These are phyloP conservation scores for Botryosphaeria dothidea DNA, from an alignment of 2,329 filamentous ascomycete species.

Conservation along the genomic window DNA sequence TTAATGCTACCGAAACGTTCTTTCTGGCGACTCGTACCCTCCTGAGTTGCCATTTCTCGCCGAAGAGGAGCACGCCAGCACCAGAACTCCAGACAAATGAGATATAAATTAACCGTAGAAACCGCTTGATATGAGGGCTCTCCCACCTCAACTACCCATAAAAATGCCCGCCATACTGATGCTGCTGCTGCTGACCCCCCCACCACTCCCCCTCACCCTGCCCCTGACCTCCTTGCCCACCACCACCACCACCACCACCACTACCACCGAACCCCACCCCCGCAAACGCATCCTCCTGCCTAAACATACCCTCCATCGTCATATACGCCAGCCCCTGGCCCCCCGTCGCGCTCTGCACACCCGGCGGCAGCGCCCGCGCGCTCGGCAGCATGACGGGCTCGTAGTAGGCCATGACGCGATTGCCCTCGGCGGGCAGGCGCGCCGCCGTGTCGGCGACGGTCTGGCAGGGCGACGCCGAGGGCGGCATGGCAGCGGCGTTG, in stretches of 20 bases:
- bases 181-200: background rate
- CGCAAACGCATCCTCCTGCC: background rate
- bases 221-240: background rate
- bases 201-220: background rate
- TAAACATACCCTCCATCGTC: background rate
- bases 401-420: background rate
- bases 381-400: background rate
- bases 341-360: background rate
- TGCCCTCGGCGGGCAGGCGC: background rate
- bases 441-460: background rate
- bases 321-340: background rate
- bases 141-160: background rate
- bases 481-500: constrained; percentile 27
- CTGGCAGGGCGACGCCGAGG: background rate
- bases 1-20: too few relatives aligned
- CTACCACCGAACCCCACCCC: background rate
- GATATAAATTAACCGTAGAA: background rate
- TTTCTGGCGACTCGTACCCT: too few relatives aligned
- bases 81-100: too few relatives aligned
- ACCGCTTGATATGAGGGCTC: background rate
- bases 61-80: too few relatives aligned
- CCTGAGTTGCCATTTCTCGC: background rate
- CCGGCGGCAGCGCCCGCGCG: background rate
- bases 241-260: background rate
- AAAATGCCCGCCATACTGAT: background rate